These are phyloP conservation scores for Colletotrichum falcatum DNA, from an alignment of 2,329 filamentous ascomycete species.

Conservation along the genomic window DNA sequence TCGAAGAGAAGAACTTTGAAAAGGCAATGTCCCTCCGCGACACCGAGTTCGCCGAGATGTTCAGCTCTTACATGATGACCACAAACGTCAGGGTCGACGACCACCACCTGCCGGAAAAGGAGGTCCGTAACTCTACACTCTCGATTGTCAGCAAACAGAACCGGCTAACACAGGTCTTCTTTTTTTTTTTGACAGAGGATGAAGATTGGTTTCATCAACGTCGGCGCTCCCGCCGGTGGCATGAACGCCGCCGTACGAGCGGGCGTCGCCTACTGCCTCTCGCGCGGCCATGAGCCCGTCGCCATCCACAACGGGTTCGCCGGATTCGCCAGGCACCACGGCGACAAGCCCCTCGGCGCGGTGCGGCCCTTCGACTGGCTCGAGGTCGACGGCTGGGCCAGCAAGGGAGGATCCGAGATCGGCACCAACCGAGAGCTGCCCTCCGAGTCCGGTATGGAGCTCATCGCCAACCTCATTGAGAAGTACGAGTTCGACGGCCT, in stretches of 20 bases:
- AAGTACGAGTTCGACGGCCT: slow-evolving; percentile 91
- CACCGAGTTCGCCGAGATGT: slow-evolving; percentile 93
- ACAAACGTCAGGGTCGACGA: slow-evolving; percentile 82
- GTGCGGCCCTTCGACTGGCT: slow-evolving; percentile 92
- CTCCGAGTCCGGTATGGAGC: slow-evolving; percentile 83
- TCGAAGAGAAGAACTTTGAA: slow-evolving; percentile 87
- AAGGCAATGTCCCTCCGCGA: slow-evolving; percentile 90
- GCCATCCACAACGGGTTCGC: slow-evolving; percentile 98
- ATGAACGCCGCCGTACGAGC: slow-evolving; percentile 98
- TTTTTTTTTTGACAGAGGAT: slow-evolving; percentile 77
- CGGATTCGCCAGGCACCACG: slow-evolving; percentile 90
- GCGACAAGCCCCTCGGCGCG: slow-evolving; percentile 81
- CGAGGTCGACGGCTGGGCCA: slow-evolving; percentile 95
- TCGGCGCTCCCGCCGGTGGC: slow-evolving; percentile 94
- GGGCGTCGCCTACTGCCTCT: slow-evolving; percentile 91
- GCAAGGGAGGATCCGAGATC: slow-evolving; percentile 96
- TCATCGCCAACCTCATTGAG: slow-evolving; percentile 84
- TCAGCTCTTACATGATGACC: slow-evolving; percentile 89
- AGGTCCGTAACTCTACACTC: slow-evolving; percentile 64
- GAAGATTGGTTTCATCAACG: slow-evolving; percentile 95
- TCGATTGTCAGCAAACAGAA: neutral
- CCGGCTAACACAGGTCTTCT: slow-evolving; percentile 39
- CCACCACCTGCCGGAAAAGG: slow-evolving; percentile 74
- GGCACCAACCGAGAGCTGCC: slow-evolving; percentile 96
- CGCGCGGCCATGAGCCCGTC: slow-evolving; percentile 90